Base-by-base conservation (phyloP, 495 filamentous ascomycete species). In the Podospora bellae-mahoneyi region DNA sequence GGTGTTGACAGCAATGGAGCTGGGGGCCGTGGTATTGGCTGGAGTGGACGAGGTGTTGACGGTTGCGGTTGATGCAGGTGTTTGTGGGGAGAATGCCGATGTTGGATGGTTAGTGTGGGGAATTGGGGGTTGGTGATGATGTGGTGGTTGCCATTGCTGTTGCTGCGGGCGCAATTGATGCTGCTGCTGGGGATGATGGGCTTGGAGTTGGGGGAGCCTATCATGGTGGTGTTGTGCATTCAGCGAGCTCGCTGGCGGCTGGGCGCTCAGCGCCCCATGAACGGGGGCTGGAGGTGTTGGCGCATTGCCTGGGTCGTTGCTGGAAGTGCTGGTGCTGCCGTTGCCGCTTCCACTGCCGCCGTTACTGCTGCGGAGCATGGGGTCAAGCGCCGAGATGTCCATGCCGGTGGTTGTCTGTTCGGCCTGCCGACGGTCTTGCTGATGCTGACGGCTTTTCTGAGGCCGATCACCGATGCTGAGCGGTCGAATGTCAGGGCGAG, bases 381-480 rank as follows among this genome's bases (percentile, higher is more conserved):
- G 64, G 23, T 69, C 64, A 19, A 65, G 48, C 5, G 60, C 60
- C 53, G 34, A 44, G 28, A 34, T 53, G 26, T 65, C 63, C 65
- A 68, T 63, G 19, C 55, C 39, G 39, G 39, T 48, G 39, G 39
- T 48, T 48, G 39, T 48, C 13, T 69, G 71, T 69, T 44, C 56
- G 66, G 55, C 20, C 34, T 62, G 55, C 15, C 62, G 58, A 20
- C 60, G 61, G 15, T 16, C 19, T 32, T 69, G 59, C 30, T 34
- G 69, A 32, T 68, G 72, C 66, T 68, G 72, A 62, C 67, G 68
- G 68, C 64, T 56, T 60, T 68, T 70, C 20, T 58, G 58, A 57
- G 39, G 23, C 72, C 72, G 72, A 74, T 66, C 63, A 63, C 65
- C 74, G 71, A 72, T 74, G 67, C 20, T 48, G 60, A 19, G 44